Base-by-base conservation (phyloP, 495 filamentous ascomycete species). In the Aspergillus indologenus region DNA sequence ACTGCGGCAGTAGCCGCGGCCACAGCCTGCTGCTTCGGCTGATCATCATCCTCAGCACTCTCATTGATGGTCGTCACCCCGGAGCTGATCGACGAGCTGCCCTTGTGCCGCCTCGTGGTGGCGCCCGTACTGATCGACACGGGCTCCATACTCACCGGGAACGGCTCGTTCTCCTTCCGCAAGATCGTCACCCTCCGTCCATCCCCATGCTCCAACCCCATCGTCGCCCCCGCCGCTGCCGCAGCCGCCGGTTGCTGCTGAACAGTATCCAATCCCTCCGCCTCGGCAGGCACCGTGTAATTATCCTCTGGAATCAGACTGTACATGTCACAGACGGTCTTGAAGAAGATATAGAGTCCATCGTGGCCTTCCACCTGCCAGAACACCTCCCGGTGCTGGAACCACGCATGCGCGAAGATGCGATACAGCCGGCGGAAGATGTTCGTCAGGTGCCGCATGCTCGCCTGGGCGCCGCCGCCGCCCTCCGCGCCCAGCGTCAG, bases 321-420 rank as follows among this genome's bases (percentile, higher is more conserved):
- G 71, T 96, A 98, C 63, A 84, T 80, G 65, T 98, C 94, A 65
- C 92, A 96, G 29, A 98, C 92, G 0, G 88, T 95, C 80, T 97
- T 98, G 80, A 98, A 98, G 59, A 98, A 88, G 43, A 94, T 81
- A 69, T 98, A 98, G 1, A 98, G 73, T 11, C 94, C 94, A 48
- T 88, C 88, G 68, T 89, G 82, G 14, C 81, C 82, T 71, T 98
- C 95, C n/a, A 97, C 88, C 43, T 89, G 85, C 92, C 92, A 97
- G 68, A 98, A 98, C n/a, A 96, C 87, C 51, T 85, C 85, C 19
- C 91, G 85, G 68, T 98, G 94, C 71, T 96, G 92, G 71, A 96
- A 98, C 94, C 94, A 98, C 12, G 94, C 94, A 66, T 98, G 94
- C 52, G 94, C 95, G 68, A 98, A 98, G 69, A 98, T 97, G 48